Conservation (phyloP, 345 rosid species). For the Viola odorata region DNA sequence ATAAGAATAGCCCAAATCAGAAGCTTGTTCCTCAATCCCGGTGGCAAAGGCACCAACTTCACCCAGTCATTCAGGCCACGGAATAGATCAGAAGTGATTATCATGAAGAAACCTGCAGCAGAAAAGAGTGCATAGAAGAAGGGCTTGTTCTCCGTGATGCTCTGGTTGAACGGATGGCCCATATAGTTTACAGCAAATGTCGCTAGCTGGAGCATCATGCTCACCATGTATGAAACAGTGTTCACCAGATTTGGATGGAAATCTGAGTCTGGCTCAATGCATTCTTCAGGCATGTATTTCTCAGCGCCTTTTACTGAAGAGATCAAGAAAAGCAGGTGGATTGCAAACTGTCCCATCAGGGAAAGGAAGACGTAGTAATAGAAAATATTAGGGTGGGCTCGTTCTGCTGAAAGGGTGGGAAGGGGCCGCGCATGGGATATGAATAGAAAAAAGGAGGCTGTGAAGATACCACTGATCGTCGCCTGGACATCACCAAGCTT, state of each 20-base stretch:
- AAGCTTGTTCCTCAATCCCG: conserved; percentile 74
- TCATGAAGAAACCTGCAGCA: conserved; percentile 69
- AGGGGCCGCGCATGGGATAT: conserved; percentile 95
- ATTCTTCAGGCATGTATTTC: conserved; percentile 95
- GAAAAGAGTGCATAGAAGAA: conserved; percentile 69
- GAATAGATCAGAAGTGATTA: conserved; percentile 77
- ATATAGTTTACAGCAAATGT: conserved; percentile 95
- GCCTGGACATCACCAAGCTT: conserved; percentile 99
- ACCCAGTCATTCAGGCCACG: conserved; percentile 81
- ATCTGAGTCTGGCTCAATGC: conserved; percentile 89
- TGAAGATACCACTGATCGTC: conserved; percentile 93
- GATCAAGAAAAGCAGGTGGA: conserved; percentile 66
- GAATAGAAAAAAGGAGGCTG: conserved; percentile 95
- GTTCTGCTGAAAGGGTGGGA: conserved; percentile 67
- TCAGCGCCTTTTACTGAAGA: conserved; percentile 85
- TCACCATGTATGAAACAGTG: conserved; percentile 98
- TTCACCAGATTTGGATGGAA: conserved; percentile 94
- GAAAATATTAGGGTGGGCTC: conserved; percentile 90
- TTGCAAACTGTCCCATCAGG: conserved; percentile 87
- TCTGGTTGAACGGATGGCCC: conserved; percentile 98
- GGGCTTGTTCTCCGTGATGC: conserved; percentile 82
- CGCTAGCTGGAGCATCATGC: conserved; percentile 97
- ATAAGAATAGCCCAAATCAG: conserved; percentile 70
- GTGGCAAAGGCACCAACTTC: conserved; percentile 81
- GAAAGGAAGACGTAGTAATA: conserved; percentile 90